A percentile compares a stretch with the other conserved stretches of the same genome.
Conservation (phyloP, 2,329 filamentous ascomycete species). For the Cladosporium sp. region DNA sequence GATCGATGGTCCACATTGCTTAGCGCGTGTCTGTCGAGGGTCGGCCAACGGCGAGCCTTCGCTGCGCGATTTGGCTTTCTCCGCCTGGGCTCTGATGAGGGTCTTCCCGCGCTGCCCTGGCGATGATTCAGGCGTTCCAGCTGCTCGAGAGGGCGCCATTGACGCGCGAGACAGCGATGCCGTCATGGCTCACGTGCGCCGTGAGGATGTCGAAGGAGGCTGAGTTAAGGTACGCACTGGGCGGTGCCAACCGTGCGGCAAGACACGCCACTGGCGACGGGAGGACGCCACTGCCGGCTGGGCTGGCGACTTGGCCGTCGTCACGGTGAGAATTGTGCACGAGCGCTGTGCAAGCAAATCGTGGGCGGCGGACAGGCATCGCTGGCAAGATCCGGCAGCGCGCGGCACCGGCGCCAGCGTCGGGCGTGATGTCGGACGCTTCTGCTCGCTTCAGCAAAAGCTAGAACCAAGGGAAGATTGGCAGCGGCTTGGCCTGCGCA, state of each 20-base stretch:
- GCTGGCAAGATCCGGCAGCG: no score
- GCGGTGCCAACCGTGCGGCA: no score
- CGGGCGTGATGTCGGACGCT: slow-evolving; percentile 4
- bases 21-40: no score
- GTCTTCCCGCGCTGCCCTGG: background rate
- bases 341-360: no score
- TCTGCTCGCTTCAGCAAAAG: background rate
- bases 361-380: no score
- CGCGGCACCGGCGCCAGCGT: background rate
- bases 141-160: no score
- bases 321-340: background rate
- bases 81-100: slow-evolving; percentile 1
- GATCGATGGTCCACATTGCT: background rate
- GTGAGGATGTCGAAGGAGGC: background rate
- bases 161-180: background rate
- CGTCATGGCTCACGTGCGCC: slow-evolving; percentile 7
- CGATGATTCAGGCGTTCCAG: background rate
- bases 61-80: background rate
- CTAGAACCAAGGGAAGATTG: background rate
- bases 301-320: slow-evolving; percentile 4
- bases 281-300: background rate
- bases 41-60: no score
- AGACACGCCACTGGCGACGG: slow-evolving; percentile 3
- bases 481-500: slow-evolving; percentile 4
- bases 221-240: background rate